Evolutionary conservation across 2,329 filamentous ascomycete genomes (phyloP).

Genomic region (Aspergillus tanneri): DNA sequence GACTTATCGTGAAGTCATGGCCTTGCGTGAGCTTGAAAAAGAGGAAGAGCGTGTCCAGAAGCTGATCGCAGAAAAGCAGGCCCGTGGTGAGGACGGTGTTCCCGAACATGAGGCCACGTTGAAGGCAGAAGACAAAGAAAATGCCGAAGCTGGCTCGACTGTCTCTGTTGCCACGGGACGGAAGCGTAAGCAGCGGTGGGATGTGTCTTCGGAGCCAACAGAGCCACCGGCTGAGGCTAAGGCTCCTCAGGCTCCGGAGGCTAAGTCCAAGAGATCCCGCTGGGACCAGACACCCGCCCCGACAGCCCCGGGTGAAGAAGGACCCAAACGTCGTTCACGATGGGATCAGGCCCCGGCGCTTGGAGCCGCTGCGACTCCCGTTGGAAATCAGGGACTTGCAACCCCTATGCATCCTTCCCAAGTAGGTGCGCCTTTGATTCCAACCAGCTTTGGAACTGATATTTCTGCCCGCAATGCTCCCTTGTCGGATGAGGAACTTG

Average conservation of each 20-base stretch:
- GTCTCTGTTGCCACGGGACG: conserved; percentile 62
- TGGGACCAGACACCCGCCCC: conserved; percentile 81
- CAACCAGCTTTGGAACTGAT: conserved; percentile 75
- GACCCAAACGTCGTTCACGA: conserved; percentile 72
- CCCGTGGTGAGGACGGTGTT: conserved; percentile 58
- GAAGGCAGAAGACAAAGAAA: conserved; percentile 71
- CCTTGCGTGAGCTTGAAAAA: conserved; percentile 81
- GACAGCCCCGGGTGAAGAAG: conserved; percentile 50
- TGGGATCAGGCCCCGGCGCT: conserved; percentile 85
- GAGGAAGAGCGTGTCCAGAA: conserved; percentile 86
- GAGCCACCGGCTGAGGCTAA: conserved; percentile 51
- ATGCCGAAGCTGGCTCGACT: conserved; percentile 66
- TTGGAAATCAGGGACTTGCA: conserved; percentile 70
- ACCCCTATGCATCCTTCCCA: conserved; percentile 75
- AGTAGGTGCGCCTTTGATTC: conserved; percentile 50
- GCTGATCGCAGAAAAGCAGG: conserved; percentile 74
- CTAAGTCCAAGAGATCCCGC: conserved; percentile 72
- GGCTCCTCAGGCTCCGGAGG: conserved; percentile 52
- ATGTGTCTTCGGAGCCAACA: conserved; percentile 63
- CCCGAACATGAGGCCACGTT: conserved; percentile 71
- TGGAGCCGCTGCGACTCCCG: conserved; percentile 63
- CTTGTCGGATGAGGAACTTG: conserved; percentile 89
- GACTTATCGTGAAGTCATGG: conserved; percentile 89
- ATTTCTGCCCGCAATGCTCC: conserved; percentile 75
- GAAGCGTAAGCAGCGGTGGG: conserved; percentile 95